A percentile compares a stretch with the other conserved stretches of the same genome.
phyloP scores from a whole-genome alignment of 495 filamentous ascomycete genomes.

The Xylaria nigripes region DNA sequence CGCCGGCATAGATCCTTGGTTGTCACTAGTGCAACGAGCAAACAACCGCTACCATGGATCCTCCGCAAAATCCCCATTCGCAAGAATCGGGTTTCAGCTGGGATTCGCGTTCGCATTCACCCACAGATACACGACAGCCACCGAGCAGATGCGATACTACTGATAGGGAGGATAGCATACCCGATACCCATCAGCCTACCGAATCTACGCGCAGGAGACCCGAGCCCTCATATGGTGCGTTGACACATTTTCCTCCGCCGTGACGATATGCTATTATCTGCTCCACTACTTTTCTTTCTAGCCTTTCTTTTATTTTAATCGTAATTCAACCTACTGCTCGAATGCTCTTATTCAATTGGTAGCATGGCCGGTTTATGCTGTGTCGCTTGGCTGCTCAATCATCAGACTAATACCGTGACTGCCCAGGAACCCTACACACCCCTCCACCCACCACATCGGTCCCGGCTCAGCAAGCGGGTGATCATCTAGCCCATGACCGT shows the following conservation, averaged over 20 bases:
- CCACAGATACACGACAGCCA: conserved; percentile 35
- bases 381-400: neutral
- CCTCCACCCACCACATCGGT: conserved; percentile 15
- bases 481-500: conserved; percentile 27
- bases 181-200: conserved; percentile 38
- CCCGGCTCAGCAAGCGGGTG: conserved; percentile 20
- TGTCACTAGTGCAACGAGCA: neutral
- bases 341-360: neutral
- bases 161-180: conserved; percentile 23
- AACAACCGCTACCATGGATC: conserved; percentile 30
- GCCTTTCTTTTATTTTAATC: neutral
- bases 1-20: neutral
- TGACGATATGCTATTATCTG: neutral
- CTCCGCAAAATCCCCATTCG: conserved; percentile 28
- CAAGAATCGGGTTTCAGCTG: conserved; percentile 23
- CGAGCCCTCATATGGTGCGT: conserved; percentile 38
- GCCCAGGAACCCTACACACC: conserved; percentile 29
- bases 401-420: conserved; percentile 14
- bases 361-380: neutral
- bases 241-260: conserved; percentile 1
- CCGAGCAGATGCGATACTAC: conserved; percentile 21
- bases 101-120: conserved; percentile 31
- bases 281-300: neutral
- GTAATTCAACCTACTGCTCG: conserved; percentile 15
- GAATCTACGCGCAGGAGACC: conserved; percentile 42